Evolutionary conservation across 768 basidiomycete species (phyloP).

Genomic region (Kondoa malvinella): DNA sequence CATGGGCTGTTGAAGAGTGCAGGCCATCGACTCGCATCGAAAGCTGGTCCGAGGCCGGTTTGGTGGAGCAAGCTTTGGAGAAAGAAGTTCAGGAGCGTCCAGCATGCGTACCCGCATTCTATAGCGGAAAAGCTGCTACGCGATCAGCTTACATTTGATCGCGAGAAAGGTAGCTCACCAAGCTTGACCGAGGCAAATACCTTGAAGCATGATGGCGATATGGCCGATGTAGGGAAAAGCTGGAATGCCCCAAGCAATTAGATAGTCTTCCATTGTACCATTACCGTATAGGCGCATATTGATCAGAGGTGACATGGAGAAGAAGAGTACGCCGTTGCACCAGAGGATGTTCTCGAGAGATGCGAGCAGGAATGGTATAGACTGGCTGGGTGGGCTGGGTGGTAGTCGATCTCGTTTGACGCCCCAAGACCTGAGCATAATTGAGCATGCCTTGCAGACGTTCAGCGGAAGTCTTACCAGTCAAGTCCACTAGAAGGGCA

Average conservation of each 20-base stretch:
- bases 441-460: too few relatives aligned
- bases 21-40: neutral
- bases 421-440: neutral
- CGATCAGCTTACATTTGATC: too few relatives aligned
- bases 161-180: neutral
- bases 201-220: neutral
- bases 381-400: neutral
- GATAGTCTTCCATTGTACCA: neutral
- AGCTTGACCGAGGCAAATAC: neutral
- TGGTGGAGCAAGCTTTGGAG: neutral
- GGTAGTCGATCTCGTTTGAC: neutral
- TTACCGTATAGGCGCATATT: neutral
- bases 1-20: neutral
- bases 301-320: neutral
- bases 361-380: neutral
- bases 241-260: neutral
- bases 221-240: neutral
- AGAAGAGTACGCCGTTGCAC: neutral
- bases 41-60: neutral
- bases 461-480: too few relatives aligned
- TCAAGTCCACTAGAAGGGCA: too few relatives aligned
- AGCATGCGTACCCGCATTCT: neutral
- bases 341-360: neutral
- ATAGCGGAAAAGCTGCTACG: neutral
- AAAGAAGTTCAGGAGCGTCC: neutral